Conservation (phyloP, 306 rosid genomes). For the Vachellia collinsii region DNA sequence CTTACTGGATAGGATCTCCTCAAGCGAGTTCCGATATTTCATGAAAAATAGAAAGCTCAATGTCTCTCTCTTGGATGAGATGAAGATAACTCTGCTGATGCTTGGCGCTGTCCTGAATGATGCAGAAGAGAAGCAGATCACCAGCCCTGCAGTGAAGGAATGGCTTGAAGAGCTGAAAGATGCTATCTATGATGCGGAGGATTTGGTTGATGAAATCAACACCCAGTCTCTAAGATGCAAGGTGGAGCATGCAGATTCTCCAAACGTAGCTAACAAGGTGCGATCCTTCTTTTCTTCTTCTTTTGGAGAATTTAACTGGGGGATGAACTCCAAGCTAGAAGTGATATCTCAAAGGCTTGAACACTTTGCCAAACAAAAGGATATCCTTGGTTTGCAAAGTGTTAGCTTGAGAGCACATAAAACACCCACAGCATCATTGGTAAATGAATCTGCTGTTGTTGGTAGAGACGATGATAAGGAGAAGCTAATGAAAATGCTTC, state of each 20-base stretch:
- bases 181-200: slow-evolving; percentile 24
- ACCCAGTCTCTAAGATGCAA: slow-evolving; percentile 1
- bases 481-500: slow-evolving; percentile 18
- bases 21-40: slow-evolving; percentile 23
- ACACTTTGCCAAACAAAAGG: slow-evolving; percentile 40
- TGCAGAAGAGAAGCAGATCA: slow-evolving; percentile 35
- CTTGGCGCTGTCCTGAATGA: slow-evolving; percentile 24
- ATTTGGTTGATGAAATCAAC: slow-evolving; percentile 21
- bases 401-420: slow-evolving; percentile 17
- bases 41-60: slow-evolving; percentile 4
- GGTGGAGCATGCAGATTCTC: not conserved
- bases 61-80: not conserved
- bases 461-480: slow-evolving; percentile 46
- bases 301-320: not conserved
- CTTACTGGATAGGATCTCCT: not conserved
- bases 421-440: slow-evolving; percentile 44
- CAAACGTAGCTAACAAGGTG: slow-evolving; percentile 26
- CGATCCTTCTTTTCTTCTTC: slow-evolving; percentile 36
- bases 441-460: slow-evolving; percentile 46
- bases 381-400: slow-evolving; percentile 47
- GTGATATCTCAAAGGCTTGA: slow-evolving; percentile 36
- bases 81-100: slow-evolving; percentile 8
- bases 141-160: not conserved
- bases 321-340: slow-evolving; percentile 40
- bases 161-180: slow-evolving; percentile 35